These are phyloP conservation scores for Aspergillus calidoustus DNA, from an alignment of 2,329 filamentous ascomycete genomes.

Conservation along the genomic window DNA sequence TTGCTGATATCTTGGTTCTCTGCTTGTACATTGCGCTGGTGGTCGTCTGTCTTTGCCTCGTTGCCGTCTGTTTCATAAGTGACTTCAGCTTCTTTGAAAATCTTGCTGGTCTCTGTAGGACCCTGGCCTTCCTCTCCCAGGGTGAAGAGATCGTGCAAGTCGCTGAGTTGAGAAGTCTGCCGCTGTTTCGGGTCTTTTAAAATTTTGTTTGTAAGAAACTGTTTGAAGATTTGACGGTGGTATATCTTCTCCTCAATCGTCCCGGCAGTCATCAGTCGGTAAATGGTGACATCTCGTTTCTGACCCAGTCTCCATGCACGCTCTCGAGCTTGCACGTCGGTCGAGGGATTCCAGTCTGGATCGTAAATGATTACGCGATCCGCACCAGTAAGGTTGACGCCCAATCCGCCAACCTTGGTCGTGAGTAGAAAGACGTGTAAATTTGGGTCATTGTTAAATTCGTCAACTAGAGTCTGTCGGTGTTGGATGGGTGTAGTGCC, in stretches of 20 bases:
- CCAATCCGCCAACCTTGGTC: slow-evolving; percentile 91
- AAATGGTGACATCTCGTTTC: slow-evolving; percentile 93
- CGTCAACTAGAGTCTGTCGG: slow-evolving; percentile 87
- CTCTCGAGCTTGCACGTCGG: slow-evolving; percentile 92
- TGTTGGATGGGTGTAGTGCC: slow-evolving; percentile 86
- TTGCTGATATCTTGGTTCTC: slow-evolving; percentile 54
- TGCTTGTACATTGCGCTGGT: slow-evolving; percentile 25
- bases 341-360: slow-evolving; percentile 98
- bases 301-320: slow-evolving; percentile 95
- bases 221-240: slow-evolving; percentile 97
- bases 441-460: slow-evolving; percentile 81
- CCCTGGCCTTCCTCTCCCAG: slow-evolving; percentile 70
- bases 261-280: slow-evolving; percentile 95
- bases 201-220: slow-evolving; percentile 96
- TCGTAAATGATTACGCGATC: slow-evolving; percentile 98
- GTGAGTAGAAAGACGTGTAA: slow-evolving; percentile 91
- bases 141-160: slow-evolving; percentile 90
- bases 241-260: slow-evolving; percentile 99
- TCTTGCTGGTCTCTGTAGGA: slow-evolving; percentile 78
- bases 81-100: slow-evolving; percentile 89
- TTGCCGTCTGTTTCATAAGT: slow-evolving; percentile 55
- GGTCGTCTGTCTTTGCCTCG: not conserved
- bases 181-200: slow-evolving; percentile 91
- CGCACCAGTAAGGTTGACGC: slow-evolving; percentile 92
- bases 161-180: slow-evolving; percentile 85